These are phyloP conservation scores for Geotrichum siamense DNA, from an alignment of 1,139 yeast species.

Conservation along the genomic window DNA sequence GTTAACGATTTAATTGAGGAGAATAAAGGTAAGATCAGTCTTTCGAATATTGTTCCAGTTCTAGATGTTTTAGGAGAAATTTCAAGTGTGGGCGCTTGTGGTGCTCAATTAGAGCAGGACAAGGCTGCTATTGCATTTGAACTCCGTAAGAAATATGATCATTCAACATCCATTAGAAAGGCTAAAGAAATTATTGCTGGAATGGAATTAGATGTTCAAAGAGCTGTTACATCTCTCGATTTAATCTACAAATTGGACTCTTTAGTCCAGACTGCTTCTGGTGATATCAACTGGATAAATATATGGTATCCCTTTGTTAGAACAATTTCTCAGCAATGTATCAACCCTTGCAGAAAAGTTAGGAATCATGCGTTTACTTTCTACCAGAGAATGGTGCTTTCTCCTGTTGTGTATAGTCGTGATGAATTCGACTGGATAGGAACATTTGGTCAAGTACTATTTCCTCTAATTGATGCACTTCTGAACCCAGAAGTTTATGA, in stretches of 20 bases:
- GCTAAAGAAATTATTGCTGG: conserved; percentile 17
- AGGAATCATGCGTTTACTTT: conserved; percentile 51
- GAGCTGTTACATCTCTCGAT: conserved; percentile 56
- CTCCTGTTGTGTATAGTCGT: conserved; percentile 38
- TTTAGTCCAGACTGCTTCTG: conserved; percentile 15
- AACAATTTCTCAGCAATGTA: conserved; percentile 81
- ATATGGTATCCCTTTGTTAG: conserved; percentile 32
- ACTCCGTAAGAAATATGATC: conserved; percentile 15
- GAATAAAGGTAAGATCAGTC: conserved; percentile 25
- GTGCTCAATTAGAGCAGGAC: conserved; percentile 69
- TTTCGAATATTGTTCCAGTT: conserved; percentile 27
- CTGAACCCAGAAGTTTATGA: conserved; percentile 59
- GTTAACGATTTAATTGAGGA: conserved; percentile 42
- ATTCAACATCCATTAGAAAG: conserved; percentile 13
- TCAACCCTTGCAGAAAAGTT: conserved; percentile 77
- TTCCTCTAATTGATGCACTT: conserved; percentile 64
- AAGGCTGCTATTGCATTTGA: conserved; percentile 37
- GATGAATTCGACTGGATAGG: conserved; percentile 30
- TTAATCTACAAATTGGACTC: conserved; percentile 21
- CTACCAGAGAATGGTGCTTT: conserved; percentile 46
- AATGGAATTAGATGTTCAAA: conserved; percentile 43
- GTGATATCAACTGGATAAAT: conserved; percentile 16
- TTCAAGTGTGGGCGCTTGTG: conserved; percentile 75
- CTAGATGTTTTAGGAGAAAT: conserved; percentile 72
- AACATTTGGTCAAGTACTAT: conserved; percentile 62